Conservation (phyloP, 2,329 filamentous ascomycete species). For the Colletotrichum eleusines region DNA sequence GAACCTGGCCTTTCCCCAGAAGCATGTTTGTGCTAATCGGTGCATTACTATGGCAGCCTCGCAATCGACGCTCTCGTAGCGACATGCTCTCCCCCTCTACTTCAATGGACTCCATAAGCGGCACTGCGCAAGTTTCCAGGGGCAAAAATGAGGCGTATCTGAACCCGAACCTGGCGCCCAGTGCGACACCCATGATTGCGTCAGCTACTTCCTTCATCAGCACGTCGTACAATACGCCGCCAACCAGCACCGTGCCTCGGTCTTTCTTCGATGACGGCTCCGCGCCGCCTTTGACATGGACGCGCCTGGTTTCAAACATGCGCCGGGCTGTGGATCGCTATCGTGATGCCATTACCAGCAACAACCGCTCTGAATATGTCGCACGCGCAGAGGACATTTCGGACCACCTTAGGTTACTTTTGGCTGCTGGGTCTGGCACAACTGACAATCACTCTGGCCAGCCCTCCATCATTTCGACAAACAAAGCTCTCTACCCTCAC, state of each 20-base stretch:
- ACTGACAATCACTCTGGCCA: conserved; percentile 99
- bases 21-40: conserved; percentile 10
- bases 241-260: conserved; percentile 74
- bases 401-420: conserved; percentile 89
- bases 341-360: conserved; percentile 86
- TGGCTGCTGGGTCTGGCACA: conserved; percentile 96
- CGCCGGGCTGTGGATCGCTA: conserved; percentile 90
- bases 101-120: conserved; percentile 91
- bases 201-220: conserved; percentile 74
- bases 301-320: conserved; percentile 91
- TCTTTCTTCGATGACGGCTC: conserved; percentile 94
- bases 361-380: conserved; percentile 90
- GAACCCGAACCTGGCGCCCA: conserved; percentile 54
- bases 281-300: conserved; percentile 87
- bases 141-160: conserved; percentile 68
- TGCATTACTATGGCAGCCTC: conserved; percentile 57
- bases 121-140: conserved; percentile 69
- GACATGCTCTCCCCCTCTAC: conserved; percentile 86
- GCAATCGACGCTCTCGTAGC: conserved; percentile 74
- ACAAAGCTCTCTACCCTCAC: conserved; percentile 96
- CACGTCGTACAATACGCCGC: conserved; percentile 67
- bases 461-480: conserved; percentile 98
- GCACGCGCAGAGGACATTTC: conserved; percentile 97
- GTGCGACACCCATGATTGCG: conserved; percentile 63
- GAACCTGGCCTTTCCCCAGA: not conserved